Conservation (phyloP, 1,284 basidiomycete genomes). For the Fomitopsis pinicola region DNA sequence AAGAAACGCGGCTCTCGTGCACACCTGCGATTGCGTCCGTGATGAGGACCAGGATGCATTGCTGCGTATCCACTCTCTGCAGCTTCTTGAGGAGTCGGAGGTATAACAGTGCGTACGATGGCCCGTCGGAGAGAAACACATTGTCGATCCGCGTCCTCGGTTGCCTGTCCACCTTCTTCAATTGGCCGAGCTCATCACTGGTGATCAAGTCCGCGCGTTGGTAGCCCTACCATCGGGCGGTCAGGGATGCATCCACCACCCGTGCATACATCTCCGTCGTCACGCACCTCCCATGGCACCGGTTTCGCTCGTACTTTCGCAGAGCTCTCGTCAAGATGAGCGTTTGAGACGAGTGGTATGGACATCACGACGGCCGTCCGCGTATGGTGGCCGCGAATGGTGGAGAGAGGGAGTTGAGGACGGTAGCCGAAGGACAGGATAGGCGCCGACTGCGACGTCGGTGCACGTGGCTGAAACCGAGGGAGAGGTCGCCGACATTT, state of each 20-base stretch:
- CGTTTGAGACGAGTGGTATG: conserved; percentile 81
- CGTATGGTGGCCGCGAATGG: background rate
- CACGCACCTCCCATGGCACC: conserved; percentile 90
- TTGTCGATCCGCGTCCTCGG: conserved; percentile 70
- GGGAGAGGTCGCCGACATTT: conserved; percentile 7
- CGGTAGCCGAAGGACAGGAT: background rate
- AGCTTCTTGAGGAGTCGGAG: conserved; percentile 91
- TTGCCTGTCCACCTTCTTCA: conserved; percentile 88
- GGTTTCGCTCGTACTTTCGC: conserved; percentile 86
- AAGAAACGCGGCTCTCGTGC: conserved; percentile 7
- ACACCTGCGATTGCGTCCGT: conserved; percentile 84
- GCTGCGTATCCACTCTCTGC: conserved; percentile 90
- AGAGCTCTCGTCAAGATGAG: conserved; percentile 85
- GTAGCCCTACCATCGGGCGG: conserved; percentile 60
- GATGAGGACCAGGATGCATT: conserved; percentile 88
- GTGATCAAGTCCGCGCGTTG: conserved; percentile 92
- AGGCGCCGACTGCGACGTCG: background rate
- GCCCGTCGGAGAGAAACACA: conserved; percentile 74
- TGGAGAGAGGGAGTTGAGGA: background rate
- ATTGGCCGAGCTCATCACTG: conserved; percentile 82
- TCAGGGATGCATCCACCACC: conserved; percentile 4
- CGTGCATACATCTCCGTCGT: background rate
- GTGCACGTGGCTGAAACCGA: conserved; percentile 5
- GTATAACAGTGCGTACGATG: conserved; percentile 85
- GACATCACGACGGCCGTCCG: conserved; percentile 46